Evolutionary conservation across 768 basidiomycete species (phyloP).

Genomic region (Xerocomellus amylosporus): DNA sequence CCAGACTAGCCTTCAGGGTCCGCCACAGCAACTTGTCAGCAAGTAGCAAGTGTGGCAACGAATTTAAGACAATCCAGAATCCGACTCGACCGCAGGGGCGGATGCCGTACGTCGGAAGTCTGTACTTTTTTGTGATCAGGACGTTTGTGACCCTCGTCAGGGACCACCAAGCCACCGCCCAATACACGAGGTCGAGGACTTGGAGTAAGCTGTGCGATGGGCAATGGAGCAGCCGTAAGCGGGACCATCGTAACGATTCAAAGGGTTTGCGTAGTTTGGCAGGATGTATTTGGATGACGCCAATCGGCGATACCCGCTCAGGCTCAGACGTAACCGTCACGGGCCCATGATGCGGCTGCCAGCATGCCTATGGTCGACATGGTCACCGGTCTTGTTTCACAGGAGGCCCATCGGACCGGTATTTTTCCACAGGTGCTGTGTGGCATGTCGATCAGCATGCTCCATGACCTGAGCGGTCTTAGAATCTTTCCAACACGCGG

Average conservation of each 20-base stretch:
- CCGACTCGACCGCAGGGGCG: conserved; percentile 83
- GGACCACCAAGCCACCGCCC: conserved; percentile 70
- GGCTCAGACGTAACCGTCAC: too few relatives aligned
- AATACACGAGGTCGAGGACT: conserved; percentile 68
- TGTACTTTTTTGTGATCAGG: conserved; percentile 76
- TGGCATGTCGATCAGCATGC: too few relatives aligned
- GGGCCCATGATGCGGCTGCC: too few relatives aligned
- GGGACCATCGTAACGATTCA: too few relatives aligned
- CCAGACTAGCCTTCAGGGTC: too few relatives aligned
- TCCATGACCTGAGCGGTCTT: too few relatives aligned
- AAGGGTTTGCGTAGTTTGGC: conserved; percentile 9
- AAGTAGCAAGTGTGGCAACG: neutral
- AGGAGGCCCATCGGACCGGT: too few relatives aligned
- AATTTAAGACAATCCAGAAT: conserved; percentile 77
- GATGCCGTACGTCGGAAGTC: conserved; percentile 82
- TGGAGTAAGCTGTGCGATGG: conserved; percentile 78
- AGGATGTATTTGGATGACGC: conserved; percentile 10
- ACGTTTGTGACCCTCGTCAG: conserved; percentile 75
- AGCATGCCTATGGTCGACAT: too few relatives aligned
- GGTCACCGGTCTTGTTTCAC: too few relatives aligned
- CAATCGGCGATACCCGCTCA: too few relatives aligned
- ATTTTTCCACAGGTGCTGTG: too few relatives aligned
- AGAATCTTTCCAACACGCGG: too few relatives aligned
- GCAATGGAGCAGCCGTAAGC: conserved; percentile 48
- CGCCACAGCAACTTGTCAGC: conserved; percentile 5